Conservation (phyloP, 202 grass and related monocot genomes). For the Carex arenaria region DNA sequence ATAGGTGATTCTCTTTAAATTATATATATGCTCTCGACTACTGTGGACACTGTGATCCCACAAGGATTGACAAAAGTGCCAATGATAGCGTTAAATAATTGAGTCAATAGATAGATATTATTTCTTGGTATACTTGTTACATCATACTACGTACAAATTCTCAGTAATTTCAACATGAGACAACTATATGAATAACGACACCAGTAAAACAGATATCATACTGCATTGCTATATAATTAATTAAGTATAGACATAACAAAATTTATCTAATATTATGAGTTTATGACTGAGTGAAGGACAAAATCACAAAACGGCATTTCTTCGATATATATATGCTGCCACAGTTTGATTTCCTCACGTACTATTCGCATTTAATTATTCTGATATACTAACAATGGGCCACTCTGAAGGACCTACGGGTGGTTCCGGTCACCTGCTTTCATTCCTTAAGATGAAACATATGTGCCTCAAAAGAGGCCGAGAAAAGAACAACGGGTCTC, state of each 20-base stretch:
- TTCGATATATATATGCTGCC: not conserved
- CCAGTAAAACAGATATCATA: not conserved
- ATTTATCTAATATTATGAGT: not conserved
- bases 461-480: slow-evolving; percentile 42
- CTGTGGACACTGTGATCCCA: not conserved
- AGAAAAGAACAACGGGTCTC: slow-evolving; percentile 23
- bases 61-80: not conserved
- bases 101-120: not conserved
- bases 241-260: not conserved
- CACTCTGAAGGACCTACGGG: not conserved
- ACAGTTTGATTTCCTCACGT: not conserved
- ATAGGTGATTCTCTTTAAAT: not conserved
- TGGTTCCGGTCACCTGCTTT: not conserved
- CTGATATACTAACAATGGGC: not conserved
- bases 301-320: not conserved
- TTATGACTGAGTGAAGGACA: not conserved
- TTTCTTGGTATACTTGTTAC: not conserved
- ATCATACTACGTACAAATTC: not conserved
- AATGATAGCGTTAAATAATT: not conserved
- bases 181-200: not conserved
- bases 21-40: not conserved
- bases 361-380: not conserved
- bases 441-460: slow-evolving; percentile 5
- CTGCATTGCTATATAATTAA: not conserved
- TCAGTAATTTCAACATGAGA: not conserved